Evolutionary conservation across 306 rosid species (phyloP), one percentile per base, ranked within the genome.

Genomic region (Luffa aegyptiaca): DNA sequence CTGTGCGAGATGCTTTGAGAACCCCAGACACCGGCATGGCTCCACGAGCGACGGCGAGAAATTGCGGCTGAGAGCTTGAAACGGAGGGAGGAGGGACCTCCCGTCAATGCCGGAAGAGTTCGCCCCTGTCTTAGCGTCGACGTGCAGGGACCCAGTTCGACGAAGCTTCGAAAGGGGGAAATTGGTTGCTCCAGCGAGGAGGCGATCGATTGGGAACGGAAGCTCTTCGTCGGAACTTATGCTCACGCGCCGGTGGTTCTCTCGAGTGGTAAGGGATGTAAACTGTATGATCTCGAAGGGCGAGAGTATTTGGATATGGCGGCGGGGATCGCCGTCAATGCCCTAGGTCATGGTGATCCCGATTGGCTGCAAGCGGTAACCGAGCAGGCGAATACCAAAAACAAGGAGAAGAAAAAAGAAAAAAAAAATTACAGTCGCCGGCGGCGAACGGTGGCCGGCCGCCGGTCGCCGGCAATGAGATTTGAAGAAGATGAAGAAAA

Each of bases 321-420:
- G 55, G 45, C 93, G 2, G 97, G 99, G 44, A 95, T 93, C 63
- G 99, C 96, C 2, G 97, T 95, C 18, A 95, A 93, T 64, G 87
- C 97, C 9, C 89, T 95, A 0, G 98, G 97, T 7, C 90, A 92
- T 56, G 93, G 88, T 7, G 98, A 95, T 81, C 85, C 80, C 46
- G 97, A 95, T 49, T 91, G 96, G 97, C 80, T 92, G 68, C 84
- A 51, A 81, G 97, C 98, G 26, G 89, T 95, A 21, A 71, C 69
- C 1, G 92, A 91, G 36, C 97, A 95, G 83, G 97, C 97, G 48
- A 62, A 20, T 33, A 72, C 72, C 6, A n/a, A n/a, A n/a, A n/a
- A n/a, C n/a, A n/a, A n/a, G n/a, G n/a, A n/a, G n/a, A n/a, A n/a
- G n/a, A n/a, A n/a, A n/a, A n/a, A n/a, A n/a, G n/a, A n/a, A n/a